A percentile compares a stretch with the other conserved stretches of the same genome.
Conservation (phyloP, 345 rosid species). For the Euphorbia pulcherrima region DNA sequence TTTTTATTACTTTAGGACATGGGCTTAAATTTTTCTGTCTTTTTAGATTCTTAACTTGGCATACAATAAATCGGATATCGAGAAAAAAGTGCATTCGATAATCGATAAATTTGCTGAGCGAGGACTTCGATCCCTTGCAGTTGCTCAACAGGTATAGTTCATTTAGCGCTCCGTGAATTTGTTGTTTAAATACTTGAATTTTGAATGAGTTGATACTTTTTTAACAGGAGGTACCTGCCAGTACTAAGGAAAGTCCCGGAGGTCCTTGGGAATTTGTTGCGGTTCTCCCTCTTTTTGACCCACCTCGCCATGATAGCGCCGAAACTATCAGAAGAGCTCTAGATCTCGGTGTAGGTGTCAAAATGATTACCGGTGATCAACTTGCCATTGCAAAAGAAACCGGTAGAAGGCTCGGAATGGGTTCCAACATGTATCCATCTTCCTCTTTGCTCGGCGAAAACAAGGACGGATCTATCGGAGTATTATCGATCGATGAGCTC, state of each 20-base stretch:
- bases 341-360: constrained; percentile 67
- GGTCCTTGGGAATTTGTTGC: constrained; percentile 92
- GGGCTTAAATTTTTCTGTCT: neutral
- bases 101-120: constrained; percentile 76
- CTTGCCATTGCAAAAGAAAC: constrained; percentile 92
- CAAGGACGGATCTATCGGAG: constrained; percentile 45
- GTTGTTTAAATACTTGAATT: neutral
- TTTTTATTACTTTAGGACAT: neutral
- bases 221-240: constrained; percentile 53
- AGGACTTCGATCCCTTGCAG: constrained; percentile 81
- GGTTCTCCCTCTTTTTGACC: constrained; percentile 71
- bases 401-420: constrained; percentile 97
- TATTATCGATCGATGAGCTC: constrained; percentile 62
- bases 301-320: constrained; percentile 74
- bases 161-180: neutral
- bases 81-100: constrained; percentile 37
- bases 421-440: constrained; percentile 93
- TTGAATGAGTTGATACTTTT: neutral
- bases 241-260: constrained; percentile 66
- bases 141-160: constrained; percentile 66
- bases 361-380: constrained; percentile 91
- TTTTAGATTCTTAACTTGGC: constrained; percentile 51
- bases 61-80: constrained; percentile 44
- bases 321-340: constrained; percentile 71
- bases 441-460: constrained; percentile 71